Conservation (phyloP, 2,329 filamentous ascomycete species). For the Trichoderma hamatum region DNA sequence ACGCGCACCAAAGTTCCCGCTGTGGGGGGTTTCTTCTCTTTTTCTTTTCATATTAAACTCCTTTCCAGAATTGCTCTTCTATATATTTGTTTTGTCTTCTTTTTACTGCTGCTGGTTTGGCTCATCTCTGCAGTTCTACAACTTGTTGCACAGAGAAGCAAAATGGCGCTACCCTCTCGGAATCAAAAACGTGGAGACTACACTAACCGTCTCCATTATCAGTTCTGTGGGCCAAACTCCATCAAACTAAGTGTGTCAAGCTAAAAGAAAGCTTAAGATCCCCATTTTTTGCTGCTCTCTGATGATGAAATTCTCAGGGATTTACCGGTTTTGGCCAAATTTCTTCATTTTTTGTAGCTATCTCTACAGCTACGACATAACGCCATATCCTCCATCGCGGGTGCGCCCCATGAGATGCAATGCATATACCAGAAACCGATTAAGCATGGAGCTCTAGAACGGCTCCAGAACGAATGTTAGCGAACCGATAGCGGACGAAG, state of each 20-base stretch:
- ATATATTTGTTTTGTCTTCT: neutral
- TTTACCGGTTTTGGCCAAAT: constrained; percentile 18
- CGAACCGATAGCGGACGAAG: neutral
- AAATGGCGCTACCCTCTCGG: neutral
- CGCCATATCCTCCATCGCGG: constrained; percentile 5
- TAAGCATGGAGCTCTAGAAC: neutral
- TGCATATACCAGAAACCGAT: neutral
- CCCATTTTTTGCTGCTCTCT: neutral
- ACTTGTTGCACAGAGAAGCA: neutral
- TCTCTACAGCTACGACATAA: constrained; percentile 3
- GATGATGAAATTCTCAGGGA: constrained; percentile 1
- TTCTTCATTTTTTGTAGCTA: neutral
- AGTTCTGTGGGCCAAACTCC: neutral
- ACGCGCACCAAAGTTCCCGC: constrained; percentile 14
- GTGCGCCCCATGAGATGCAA: neutral
- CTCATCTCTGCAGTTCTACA: neutral
- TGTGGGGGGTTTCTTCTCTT: neutral
- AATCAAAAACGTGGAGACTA: neutral
- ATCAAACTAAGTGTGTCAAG: neutral
- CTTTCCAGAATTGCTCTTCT: neutral
- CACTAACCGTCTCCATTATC: neutral
- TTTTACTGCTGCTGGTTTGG: neutral
- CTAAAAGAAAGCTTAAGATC: neutral
- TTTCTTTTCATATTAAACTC: neutral
- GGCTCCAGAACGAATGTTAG: neutral